These are phyloP conservation scores for Mortierella alpina DNA, from an alignment of 192 early-diverging fungal genomes.

Conservation along the genomic window DNA sequence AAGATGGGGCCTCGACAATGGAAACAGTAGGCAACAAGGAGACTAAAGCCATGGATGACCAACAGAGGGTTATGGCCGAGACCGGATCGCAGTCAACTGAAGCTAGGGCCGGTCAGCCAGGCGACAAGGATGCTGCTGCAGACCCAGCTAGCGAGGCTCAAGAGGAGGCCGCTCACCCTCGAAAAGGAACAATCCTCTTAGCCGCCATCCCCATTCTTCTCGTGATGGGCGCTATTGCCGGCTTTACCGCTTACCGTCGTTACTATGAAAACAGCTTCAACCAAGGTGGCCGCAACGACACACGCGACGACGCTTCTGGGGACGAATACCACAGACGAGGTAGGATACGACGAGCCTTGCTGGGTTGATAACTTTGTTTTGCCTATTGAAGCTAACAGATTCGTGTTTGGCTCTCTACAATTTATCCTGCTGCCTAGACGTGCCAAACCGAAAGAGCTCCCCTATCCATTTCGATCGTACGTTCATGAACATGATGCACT, in stretches of 20 bases:
- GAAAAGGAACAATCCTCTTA: conserved; percentile 19
- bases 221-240: conserved; percentile 41
- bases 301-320: conserved; percentile 12
- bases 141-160: neutral
- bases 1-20: neutral
- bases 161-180: conserved; percentile 2
- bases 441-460: conserved; percentile 27
- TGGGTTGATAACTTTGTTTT: neutral
- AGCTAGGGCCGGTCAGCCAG: conserved; percentile 24
- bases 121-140: neutral
- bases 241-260: conserved; percentile 37
- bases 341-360: neutral
- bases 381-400: neutral
- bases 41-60: neutral
- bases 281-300: conserved; percentile 28
- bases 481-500: conserved; percentile 38
- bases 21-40: neutral
- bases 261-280: conserved; percentile 37
- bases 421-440: neutral
- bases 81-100: conserved; percentile 3
- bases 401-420: neutral
- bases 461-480: conserved; percentile 48
- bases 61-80: conserved; percentile 16
- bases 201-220: conserved; percentile 32
- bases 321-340: conserved; percentile 32